These are phyloP conservation scores for Colletotrichum somersetense DNA, from an alignment of 2,329 filamentous ascomycete genomes.

Conservation along the genomic window DNA sequence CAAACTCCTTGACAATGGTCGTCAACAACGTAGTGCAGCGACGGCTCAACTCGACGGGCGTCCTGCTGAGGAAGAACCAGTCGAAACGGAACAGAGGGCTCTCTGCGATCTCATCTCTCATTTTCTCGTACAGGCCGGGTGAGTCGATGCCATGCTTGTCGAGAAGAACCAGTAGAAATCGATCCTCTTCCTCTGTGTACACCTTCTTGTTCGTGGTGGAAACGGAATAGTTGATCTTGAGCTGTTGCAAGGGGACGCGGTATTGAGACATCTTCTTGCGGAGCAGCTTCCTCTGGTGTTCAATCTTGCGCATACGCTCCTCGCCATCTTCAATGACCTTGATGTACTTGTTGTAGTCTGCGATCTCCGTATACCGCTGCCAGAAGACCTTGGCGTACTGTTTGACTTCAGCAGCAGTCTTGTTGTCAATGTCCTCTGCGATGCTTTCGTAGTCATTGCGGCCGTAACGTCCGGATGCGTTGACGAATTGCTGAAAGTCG, in stretches of 20 bases:
- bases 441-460: conserved; percentile 88
- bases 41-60: conserved; percentile 90
- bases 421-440: conserved; percentile 90
- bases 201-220: conserved; percentile 99
- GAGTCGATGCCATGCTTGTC: conserved; percentile 93
- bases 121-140: conserved; percentile 90
- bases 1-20: conserved; percentile 95
- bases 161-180: conserved; percentile 92
- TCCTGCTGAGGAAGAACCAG: conserved; percentile 98
- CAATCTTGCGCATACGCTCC: conserved; percentile 87
- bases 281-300: conserved; percentile 92
- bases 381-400: conserved; percentile 96
- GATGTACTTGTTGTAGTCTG: conserved; percentile 90
- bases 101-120: conserved; percentile 96
- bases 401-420: conserved; percentile 86
- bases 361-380: conserved; percentile 92
- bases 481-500: conserved; percentile 98
- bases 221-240: conserved; percentile 99
- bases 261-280: conserved; percentile 97
- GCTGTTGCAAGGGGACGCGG: conserved; percentile 95
- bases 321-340: conserved; percentile 93
- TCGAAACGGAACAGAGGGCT: conserved; percentile 97
- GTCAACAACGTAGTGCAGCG: conserved; percentile 95
- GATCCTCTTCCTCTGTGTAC: conserved; percentile 97
- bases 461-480: conserved; percentile 93